Conservation (phyloP, 2,329 filamentous ascomycete species). For the Pezicula neosporulosa region DNA sequence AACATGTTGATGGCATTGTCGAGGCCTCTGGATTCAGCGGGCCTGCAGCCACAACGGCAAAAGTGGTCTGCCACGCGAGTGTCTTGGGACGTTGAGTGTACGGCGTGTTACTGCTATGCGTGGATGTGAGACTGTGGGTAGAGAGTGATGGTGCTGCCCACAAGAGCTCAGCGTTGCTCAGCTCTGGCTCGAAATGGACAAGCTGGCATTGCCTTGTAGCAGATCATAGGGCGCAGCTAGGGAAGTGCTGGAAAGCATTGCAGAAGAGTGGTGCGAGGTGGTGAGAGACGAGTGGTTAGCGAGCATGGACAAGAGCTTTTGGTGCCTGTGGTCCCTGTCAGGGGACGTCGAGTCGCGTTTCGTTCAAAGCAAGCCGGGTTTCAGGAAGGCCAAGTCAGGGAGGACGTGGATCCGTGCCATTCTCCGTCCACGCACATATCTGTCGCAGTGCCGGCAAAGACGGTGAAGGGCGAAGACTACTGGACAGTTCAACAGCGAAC, state of each 20-base stretch:
- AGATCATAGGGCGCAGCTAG: not conserved
- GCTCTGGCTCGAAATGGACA: not conserved
- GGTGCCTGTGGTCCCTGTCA: too few species aligned
- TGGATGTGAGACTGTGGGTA: not conserved
- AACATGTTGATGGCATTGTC: not conserved
- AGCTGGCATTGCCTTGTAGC: constrained; percentile 1
- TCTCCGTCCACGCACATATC: not conserved
- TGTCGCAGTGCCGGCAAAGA: too few species aligned
- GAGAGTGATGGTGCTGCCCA: not conserved
- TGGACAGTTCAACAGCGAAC: too few species aligned
- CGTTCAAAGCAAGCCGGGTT: not conserved
- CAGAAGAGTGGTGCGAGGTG: not conserved
- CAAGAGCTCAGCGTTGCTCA: not conserved
- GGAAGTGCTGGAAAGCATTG: not conserved
- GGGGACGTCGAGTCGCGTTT: not conserved
- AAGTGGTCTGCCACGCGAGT: not conserved
- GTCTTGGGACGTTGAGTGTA: not conserved
- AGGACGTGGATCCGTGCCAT: not conserved
- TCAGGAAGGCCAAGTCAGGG: not conserved
- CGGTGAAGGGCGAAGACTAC: too few species aligned
- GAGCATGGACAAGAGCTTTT: too few species aligned
- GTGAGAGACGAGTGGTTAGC: too few species aligned
- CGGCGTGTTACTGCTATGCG: not conserved
- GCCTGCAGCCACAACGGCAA: constrained; percentile 4
- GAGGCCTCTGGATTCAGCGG: not conserved